phyloP scores from a whole-genome alignment of 352 stramenopile species.

The Pythium brachiatum region DNA sequence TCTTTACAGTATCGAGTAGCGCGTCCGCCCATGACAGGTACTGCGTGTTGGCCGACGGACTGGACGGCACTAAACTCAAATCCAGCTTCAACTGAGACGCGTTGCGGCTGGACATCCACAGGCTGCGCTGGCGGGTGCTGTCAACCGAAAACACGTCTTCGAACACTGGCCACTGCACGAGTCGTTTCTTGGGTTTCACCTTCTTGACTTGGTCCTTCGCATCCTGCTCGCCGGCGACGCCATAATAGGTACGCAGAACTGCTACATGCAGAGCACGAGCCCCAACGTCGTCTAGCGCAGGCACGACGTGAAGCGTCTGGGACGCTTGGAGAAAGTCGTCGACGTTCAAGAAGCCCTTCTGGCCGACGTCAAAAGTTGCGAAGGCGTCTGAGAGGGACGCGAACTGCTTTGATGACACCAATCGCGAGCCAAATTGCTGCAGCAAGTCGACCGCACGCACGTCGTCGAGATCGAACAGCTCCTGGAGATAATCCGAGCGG shows the following conservation, averaged over 20 bases:
- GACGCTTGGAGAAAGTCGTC: slow-evolving; percentile 56
- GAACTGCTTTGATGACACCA: slow-evolving; percentile 46
- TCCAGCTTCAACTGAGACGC: slow-evolving; percentile 42
- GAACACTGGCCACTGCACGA: slow-evolving; percentile 67
- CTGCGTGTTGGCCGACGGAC: slow-evolving; percentile 29
- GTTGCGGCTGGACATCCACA: slow-evolving; percentile 61
- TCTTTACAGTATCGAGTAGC: slow-evolving; percentile 69
- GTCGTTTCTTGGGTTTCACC: slow-evolving; percentile 38
- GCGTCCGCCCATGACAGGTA: slow-evolving; percentile 59
- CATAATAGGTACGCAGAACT: slow-evolving; percentile 68
- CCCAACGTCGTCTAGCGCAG: slow-evolving; percentile 43
- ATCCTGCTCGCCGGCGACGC: slow-evolving; percentile 22
- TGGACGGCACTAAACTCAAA: slow-evolving; percentile 33
- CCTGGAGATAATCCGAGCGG: slow-evolving; percentile 62
- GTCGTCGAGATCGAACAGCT: slow-evolving; percentile 77
- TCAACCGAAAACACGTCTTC: slow-evolving; percentile 76
- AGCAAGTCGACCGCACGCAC: slow-evolving; percentile 67
- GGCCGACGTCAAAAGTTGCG: slow-evolving; percentile 41
- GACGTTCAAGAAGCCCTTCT: slow-evolving; percentile 37
- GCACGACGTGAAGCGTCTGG: slow-evolving; percentile 45
- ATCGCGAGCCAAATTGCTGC: slow-evolving; percentile 55
- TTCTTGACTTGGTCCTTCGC: slow-evolving; percentile 11
- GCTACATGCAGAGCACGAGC: slow-evolving; percentile 56
- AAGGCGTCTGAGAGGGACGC: slow-evolving; percentile 56
- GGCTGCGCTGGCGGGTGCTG: slow-evolving; percentile 54